Evolutionary conservation across 352 stramenopile genomes (phyloP), one percentile per base, ranked within the genome.

Genomic region (Sclerospora graminicola): DNA sequence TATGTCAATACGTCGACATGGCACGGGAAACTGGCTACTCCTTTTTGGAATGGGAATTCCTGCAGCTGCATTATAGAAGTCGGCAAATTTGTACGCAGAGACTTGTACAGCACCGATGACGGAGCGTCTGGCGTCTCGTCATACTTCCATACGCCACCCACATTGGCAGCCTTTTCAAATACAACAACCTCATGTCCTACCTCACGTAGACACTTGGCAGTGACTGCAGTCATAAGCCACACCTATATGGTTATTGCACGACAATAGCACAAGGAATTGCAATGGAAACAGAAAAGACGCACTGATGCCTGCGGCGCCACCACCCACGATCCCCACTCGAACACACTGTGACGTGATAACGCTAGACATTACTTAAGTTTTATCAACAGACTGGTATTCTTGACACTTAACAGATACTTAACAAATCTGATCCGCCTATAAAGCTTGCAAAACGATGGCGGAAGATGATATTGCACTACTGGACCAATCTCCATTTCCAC

Each of bases 101-200:
- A 90, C 73, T 88, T 70, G 44, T 90, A 90, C 43, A 90, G 47
- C 45, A 84, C 44, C 1, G 62, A 68, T 4, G 57, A 72, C n/a
- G 33, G 30, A 8, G 78, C 58, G 33, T 84, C 57, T 1, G 51
- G 38, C 2, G 57, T 45, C 5, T 73, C 68, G 32, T 83, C 64
- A 52, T 86, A 90, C 26, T 78, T 84, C 78, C 78, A 90, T n/a
- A 90, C 64, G 14, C 78, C 78, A 4, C 78, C 78, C n/a, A 79
- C 53, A 32, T 68, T 45, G 1, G 41, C 59, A 23, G 72, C 46
- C 49, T 84, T 84, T 42, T 90, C 78, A 35, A 87, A 86, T 35
- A 88, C 64, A 19, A 86, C 56, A 19, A 90, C 72, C 0, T 73
- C 50, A 36, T 86, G 76, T 2, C 76, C 73, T 7, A 69, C 75